Conservation (phyloP, 2,329 filamentous ascomycete genomes). For the Penicillium occitanis region DNA sequence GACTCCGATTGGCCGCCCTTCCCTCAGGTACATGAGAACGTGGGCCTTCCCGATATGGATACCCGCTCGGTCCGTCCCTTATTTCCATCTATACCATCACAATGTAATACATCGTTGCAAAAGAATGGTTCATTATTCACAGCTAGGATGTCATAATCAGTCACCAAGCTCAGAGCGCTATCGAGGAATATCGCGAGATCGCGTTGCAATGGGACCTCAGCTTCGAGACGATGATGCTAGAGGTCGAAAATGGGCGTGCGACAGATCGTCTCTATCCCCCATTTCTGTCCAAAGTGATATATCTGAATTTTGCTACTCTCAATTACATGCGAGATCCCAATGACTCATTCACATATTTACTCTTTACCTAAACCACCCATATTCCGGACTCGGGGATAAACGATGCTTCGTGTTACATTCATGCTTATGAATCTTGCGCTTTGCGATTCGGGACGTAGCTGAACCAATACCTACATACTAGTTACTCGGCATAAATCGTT, state of each 20-base stretch:
- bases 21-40: not conserved
- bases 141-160: too few relatives aligned
- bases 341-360: not conserved
- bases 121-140: too few relatives aligned
- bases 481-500: not conserved
- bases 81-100: not conserved
- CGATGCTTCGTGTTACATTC: not conserved
- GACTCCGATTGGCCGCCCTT: slow-evolving; percentile 8
- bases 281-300: not conserved
- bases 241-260: slow-evolving; percentile 30
- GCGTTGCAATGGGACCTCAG: slow-evolving; percentile 24
- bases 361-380: not conserved
- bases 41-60: not conserved
- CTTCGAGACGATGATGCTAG: slow-evolving; percentile 22
- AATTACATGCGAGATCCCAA: not conserved
- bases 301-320: not conserved
- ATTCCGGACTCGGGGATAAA: not conserved
- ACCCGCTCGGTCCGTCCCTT: not conserved
- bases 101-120: too few relatives aligned
- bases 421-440: not conserved
- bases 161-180: too few relatives aligned
- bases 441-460: not conserved
- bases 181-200: too few relatives aligned
- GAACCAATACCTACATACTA: not conserved
- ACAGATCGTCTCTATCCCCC: not conserved